phyloP scores from a whole-genome alignment of 2,329 filamentous ascomycete genomes.

The Pleoardoris graminearum region DNA sequence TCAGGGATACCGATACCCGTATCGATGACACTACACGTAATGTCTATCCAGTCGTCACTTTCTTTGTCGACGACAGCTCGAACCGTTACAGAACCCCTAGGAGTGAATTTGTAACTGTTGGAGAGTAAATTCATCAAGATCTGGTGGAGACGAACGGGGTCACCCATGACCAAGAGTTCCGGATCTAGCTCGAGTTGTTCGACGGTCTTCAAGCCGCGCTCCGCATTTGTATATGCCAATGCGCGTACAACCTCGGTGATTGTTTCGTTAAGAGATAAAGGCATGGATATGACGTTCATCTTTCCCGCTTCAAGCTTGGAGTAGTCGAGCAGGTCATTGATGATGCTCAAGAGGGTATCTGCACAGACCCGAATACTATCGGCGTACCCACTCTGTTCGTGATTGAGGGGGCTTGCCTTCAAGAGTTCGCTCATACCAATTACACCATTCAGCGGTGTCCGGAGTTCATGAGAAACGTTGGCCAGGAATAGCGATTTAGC shows the following conservation, averaged over 20 bases:
- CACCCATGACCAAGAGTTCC: conserved; percentile 56
- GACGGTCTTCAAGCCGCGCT: conserved; percentile 62
- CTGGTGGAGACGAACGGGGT: conserved; percentile 56
- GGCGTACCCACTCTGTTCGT: conserved; percentile 64
- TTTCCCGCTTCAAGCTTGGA: conserved; percentile 58
- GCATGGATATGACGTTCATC: conserved; percentile 63
- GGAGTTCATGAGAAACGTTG: conserved; percentile 62
- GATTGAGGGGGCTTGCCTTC: conserved; percentile 59
- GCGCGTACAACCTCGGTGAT: conserved; percentile 67
- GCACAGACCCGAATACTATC: conserved; percentile 68
- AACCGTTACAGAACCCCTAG: conserved; percentile 82
- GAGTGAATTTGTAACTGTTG: conserved; percentile 94
- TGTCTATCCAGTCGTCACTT: conserved; percentile 67
- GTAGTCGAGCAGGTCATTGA: conserved; percentile 59
- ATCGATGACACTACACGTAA: conserved; percentile 85
- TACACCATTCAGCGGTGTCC: conserved; percentile 58
- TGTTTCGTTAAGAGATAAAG: conserved; percentile 57
- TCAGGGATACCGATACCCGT: conserved; percentile 89
- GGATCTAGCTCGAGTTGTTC: conserved; percentile 60
- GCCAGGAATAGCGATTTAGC: conserved; percentile 77
- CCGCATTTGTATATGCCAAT: conserved; percentile 64
- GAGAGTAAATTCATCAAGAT: conserved; percentile 78
- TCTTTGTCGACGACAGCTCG: conserved; percentile 74
- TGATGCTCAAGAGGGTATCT: conserved; percentile 57
- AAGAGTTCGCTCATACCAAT: conserved; percentile 64